These are phyloP conservation scores for Cercospora nicotianae DNA, from an alignment of 2,329 filamentous ascomycete species.

Conservation along the genomic window DNA sequence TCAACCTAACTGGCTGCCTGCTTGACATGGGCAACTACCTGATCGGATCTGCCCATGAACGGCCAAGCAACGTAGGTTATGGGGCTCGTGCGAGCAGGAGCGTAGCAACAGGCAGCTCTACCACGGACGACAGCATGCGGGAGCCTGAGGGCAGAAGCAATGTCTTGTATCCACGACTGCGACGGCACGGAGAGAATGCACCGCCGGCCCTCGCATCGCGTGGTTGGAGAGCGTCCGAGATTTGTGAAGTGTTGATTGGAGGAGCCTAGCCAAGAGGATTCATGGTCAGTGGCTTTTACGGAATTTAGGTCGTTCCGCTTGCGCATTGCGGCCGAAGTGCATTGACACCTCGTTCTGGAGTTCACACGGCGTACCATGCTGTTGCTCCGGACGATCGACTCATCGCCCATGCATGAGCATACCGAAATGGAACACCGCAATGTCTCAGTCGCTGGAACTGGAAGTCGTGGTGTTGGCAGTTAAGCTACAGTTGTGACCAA, in stretches of 20 bases:
- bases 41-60: not conserved
- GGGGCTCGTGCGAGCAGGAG: not conserved
- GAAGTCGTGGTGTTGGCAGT: not conserved
- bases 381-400: slow-evolving; percentile 9
- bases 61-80: not conserved
- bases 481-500: not conserved
- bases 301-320: slow-evolving; percentile 7
- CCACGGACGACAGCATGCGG: not conserved
- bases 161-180: not conserved
- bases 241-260: not conserved
- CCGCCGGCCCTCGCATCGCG: not conserved
- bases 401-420: not conserved
- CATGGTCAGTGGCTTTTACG: slow-evolving; percentile 1
- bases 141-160: not conserved
- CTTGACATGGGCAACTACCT: not conserved
- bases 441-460: not conserved
- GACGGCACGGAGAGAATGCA: not conserved
- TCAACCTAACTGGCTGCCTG: no score
- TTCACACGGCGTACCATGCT: not conserved
- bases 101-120: slow-evolving; percentile 9
- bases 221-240: not conserved
- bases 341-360: slow-evolving; percentile 3
- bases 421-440: slow-evolving; percentile 1
- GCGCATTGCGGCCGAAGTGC: not conserved
- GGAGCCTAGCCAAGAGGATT: not conserved